Evolutionary conservation across 352 stramenopile genomes (phyloP).

Genomic region (Achlya hypogyna): DNA sequence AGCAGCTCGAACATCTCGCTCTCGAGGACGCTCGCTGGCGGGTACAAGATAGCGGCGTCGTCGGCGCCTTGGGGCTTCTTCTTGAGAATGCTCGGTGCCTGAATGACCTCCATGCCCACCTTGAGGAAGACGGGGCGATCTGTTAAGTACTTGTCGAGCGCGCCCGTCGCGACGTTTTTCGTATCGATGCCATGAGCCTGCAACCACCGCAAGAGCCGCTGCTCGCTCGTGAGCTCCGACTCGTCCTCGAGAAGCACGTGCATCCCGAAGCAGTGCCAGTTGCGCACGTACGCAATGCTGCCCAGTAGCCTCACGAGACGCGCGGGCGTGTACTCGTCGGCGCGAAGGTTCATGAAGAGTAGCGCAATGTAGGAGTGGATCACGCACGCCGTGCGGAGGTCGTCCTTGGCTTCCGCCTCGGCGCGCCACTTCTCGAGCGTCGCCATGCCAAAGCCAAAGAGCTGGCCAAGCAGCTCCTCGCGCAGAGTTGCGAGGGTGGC

Average conservation of each 20-base stretch:
- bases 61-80: constrained; percentile 22
- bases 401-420: constrained; percentile 62
- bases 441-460: constrained; percentile 55
- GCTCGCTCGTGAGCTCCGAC: constrained; percentile 50
- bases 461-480: constrained; percentile 42
- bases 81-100: constrained; percentile 74
- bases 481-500: constrained; percentile 26
- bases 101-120: constrained; percentile 80
- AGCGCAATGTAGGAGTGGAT: constrained; percentile 75
- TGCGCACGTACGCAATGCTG: constrained; percentile 80
- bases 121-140: constrained; percentile 80
- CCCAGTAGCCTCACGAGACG: constrained; percentile 65
- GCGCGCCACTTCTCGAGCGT: constrained; percentile 71
- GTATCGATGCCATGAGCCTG: constrained; percentile 87
- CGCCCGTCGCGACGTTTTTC: constrained; percentile 65
- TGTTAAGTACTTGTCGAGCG: constrained; percentile 80
- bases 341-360: constrained; percentile 57
- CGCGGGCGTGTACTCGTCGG: constrained; percentile 56
- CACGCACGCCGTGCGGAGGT: constrained; percentile 74
- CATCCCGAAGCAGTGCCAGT: constrained; percentile 89
- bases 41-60: constrained; percentile 18
- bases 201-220: constrained; percentile 77
- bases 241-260: constrained; percentile 54
- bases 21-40: constrained; percentile 76
- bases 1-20: constrained; percentile 79